Base-by-base conservation (phyloP, 1,284 basidiomycete species). In the Cryptococcus sp. region DNA sequence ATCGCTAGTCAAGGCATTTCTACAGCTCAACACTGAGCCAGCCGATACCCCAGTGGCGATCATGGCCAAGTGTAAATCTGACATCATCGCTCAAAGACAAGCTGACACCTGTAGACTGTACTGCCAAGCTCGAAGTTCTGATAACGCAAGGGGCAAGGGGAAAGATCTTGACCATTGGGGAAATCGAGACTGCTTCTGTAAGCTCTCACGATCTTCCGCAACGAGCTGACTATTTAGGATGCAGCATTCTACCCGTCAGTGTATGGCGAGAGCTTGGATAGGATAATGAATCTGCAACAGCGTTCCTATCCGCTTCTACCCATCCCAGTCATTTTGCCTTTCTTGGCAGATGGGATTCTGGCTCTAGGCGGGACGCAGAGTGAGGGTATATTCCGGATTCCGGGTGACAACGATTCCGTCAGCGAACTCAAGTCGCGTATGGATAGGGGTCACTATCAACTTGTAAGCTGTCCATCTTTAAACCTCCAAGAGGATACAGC, bases 181-280 rank as follows among this genome's bases (percentile, higher is more conserved):
- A 94, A 74, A 92, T 94, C 49, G 88, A 91, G 75, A 88, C 86
- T 10, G 90, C 89, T 22, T 86, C 62, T 61, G 83, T 78, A 14
- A 32, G 10, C n/a, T 41, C n/a, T 22, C 31, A 16, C 19, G 39
- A n/a, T 10, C 7, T 24, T 43, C 11, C 19, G 5, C 41, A 14
- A 16, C 47, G 13, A 44, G 46, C 49, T 42, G 24, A 44, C 45
- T 39, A 14, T 18, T 28, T 62, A 87, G 83, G 89, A 92, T 64
- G 88, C 89, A 24, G 91, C 91, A 1, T 96, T 94, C 76, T 87
- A 91, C 61, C 90, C 91, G 0, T 91, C 88, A 1, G 91, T 88
- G 0, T 96, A 94, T 66, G 90, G 90, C 42, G 89, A 92, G 76
- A 85, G 87, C 0, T 78, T 96, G 9, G 85, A 88, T 57, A 84